Base-by-base conservation (phyloP, 345 rosid genomes). In the Brassica juncea region DNA sequence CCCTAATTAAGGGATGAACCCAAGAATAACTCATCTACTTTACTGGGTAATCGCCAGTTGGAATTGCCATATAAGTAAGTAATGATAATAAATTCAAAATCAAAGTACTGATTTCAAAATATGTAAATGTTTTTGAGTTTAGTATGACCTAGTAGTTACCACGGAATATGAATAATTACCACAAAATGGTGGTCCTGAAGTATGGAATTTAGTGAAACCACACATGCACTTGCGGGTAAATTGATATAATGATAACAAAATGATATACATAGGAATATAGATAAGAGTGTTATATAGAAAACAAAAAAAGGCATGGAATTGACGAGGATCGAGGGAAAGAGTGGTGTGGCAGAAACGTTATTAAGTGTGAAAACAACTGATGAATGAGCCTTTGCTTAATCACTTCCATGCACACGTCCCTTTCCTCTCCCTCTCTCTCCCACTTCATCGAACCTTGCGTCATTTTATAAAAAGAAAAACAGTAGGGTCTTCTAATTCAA, bases 351-450 rank as follows among this genome's bases (percentile, higher is more conserved):
- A 44, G 76, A 61, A 37, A 49, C 76, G 75, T 67, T 85, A 82
- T 52, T 71, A 90, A 76, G 85, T 72, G 75, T 84, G 98, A 93
- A 89, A 93, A 88, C 83, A 89, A 91, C 97, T 70, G 82, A 77
- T 93, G 97, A 90, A 90, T 90, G 94, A 84, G 87, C 78, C 87
- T 87, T 86, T 86, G 94, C 87, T 86, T 86, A 83, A 87, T 79
- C 84, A 84, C 85, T 82, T 81, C 88, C 96, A 88, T 94, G 98
- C 97, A 92, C 82, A 84, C 87, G 98, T 92, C 98, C 88, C 89
- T 92, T 92, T 94, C 97, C 82, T 78, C 92, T 76, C 76, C 91
- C 89, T 71, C 81, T 77, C 76, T 77, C 76, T 55, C 93, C 93
- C 93, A 88, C 93, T 86, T 84, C 97, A 86, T 87, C 97, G 91